Percentiles rank a stretch among this genome's conserved stretches.
These are phyloP conservation scores for Saccharomyces cerevisiae DNA, from an alignment of 805 yeast species.

Conservation along the genomic window DNA sequence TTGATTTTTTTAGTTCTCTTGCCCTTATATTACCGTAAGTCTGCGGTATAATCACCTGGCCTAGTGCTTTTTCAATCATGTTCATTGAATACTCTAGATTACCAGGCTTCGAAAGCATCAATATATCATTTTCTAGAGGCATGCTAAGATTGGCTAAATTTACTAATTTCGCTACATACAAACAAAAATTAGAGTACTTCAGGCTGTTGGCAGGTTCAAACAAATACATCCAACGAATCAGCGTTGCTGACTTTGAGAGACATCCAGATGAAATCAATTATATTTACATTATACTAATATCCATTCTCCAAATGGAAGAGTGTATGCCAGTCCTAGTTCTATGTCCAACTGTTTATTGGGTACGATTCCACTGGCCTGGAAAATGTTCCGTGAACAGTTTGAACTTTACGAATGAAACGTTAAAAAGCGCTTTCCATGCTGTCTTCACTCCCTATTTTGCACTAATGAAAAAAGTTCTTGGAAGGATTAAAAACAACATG, in stretches of 20 bases:
- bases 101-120: not conserved
- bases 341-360: not conserved
- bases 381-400: not conserved
- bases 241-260: not conserved
- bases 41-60: not conserved
- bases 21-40: not conserved
- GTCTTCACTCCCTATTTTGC: not conserved
- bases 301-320: not conserved
- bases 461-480: not conserved
- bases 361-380: not conserved
- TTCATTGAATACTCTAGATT: not conserved
- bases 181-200: not conserved
- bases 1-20: not conserved
- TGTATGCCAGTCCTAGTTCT: not conserved
- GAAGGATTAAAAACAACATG: not conserved
- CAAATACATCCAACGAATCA: not conserved
- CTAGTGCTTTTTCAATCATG: not conserved
- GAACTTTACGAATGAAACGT: not conserved
- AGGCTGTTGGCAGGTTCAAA: not conserved
- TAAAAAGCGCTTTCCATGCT: not conserved
- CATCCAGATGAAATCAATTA: not conserved
- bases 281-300: not conserved
- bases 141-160: not conserved
- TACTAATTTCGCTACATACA: not conserved
- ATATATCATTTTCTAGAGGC: not conserved